Base-by-base conservation (phyloP, 106 monocot species). In the Allium fistulosum region DNA sequence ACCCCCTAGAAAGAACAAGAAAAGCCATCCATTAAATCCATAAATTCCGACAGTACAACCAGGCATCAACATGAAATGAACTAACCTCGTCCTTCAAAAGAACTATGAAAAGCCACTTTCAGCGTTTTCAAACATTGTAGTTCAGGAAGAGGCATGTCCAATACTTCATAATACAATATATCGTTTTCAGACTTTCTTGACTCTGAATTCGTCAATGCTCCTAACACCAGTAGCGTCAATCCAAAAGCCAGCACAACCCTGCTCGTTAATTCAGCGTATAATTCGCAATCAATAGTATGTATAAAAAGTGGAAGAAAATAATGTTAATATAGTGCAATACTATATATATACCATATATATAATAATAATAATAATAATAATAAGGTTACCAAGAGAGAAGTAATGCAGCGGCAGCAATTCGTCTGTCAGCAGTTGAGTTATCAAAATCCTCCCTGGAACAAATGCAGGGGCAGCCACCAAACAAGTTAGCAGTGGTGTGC, bases 381-480 rank as follows among this genome's bases (percentile, higher is more conserved):
- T 10, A 28, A 53, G 46, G 55, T 71, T 94, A 94, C 94, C 94
- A 94, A 69, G 90, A 87, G 49, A 94, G 57, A 52, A 80, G 26
- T 2, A 94, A 63, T 9, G 83, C 57, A n/a, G 56, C 74, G 26
- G 72, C 51, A 26, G 82, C 87, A 74, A 90, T 68, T 62, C 74
- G 64, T 76, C 66, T 84, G 78, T 79, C 83, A 12, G 87, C 62
- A 4, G 75, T 79, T 10, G 94, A 76, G 10, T 53, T 64, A 0
- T 52, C n/a, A 11, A 74, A 67, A 12, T 69, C 79, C 13, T 80
- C 80, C 61, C 37, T 74, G 3, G 90, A 87, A 53, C 80, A 83
- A 48, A 83, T 71, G 58, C 90, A 94, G 1, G 67, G 62, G 80
- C 90, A 94, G 0, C 90, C 94, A 16, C 94, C 94, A 0, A 90